Percentiles rank a stretch among this genome's conserved stretches.
These are phyloP conservation scores for Huntiella abstrusa DNA, from an alignment of 2,329 filamentous ascomycete species.

Conservation along the genomic window DNA sequence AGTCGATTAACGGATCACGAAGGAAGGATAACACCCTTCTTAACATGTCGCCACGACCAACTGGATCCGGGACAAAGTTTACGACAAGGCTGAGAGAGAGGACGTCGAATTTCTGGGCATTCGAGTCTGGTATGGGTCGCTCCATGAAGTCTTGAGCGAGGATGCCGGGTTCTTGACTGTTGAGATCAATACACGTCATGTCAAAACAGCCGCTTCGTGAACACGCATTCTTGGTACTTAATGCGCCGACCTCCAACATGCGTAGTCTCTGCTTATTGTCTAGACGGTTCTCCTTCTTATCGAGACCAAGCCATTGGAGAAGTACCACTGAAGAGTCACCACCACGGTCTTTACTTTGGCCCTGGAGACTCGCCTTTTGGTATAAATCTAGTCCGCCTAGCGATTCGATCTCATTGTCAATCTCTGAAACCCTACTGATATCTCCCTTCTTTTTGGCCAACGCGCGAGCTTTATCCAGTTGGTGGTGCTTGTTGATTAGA, in stretches of 20 bases:
- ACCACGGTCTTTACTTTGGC: slow-evolving; percentile 45
- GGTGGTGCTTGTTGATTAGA: slow-evolving; percentile 47
- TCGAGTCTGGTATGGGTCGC: slow-evolving; percentile 47
- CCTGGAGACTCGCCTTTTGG: slow-evolving; percentile 49
- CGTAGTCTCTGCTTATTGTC: slow-evolving; percentile 22
- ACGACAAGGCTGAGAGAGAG: slow-evolving; percentile 83
- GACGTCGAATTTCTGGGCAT: slow-evolving; percentile 58
- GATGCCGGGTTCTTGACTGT: slow-evolving; percentile 69
- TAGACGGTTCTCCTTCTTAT: slow-evolving; percentile 12
- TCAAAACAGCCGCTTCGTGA: slow-evolving; percentile 52
- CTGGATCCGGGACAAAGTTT: slow-evolving; percentile 75
- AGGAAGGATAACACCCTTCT: slow-evolving; percentile 55
- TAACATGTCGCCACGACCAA: slow-evolving; percentile 68
- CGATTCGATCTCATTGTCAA: slow-evolving; percentile 34
- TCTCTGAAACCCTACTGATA: slow-evolving; percentile 23
- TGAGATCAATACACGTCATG: slow-evolving; percentile 71
- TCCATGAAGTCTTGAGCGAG: slow-evolving; percentile 88
- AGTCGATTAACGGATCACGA: slow-evolving; percentile 17
- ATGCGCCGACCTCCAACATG: slow-evolving; percentile 75
- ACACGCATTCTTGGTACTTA: slow-evolving; percentile 72
- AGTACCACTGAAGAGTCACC: slow-evolving; percentile 48
- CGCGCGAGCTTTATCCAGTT: slow-evolving; percentile 40
- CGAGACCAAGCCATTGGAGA: slow-evolving; percentile 36
- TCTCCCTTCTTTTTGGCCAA: slow-evolving; percentile 38
- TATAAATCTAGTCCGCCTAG: slow-evolving; percentile 45